Percentiles rank a stretch among this genome's conserved stretches.
phyloP scores from a whole-genome alignment of 2,329 filamentous ascomycete genomes.

The Clonostachys rosea region DNA sequence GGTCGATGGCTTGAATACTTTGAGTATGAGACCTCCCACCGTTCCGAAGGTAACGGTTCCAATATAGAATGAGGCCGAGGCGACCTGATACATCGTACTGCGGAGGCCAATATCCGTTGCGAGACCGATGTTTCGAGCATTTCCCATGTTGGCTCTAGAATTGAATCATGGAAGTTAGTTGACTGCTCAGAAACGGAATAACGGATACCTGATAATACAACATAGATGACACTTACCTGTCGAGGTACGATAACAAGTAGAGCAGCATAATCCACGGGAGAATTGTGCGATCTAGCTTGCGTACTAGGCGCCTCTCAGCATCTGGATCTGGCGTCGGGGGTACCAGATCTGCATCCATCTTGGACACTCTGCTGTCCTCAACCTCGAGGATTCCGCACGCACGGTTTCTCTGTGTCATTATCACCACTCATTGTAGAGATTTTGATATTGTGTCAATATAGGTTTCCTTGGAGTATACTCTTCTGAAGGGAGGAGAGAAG shows the following conservation, averaged over 20 bases:
- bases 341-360: no score
- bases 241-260: conserved; percentile 6
- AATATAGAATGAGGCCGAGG: conserved; percentile 46
- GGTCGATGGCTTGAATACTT: conserved; percentile 30
- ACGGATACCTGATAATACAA: not conserved
- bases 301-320: conserved; percentile 3
- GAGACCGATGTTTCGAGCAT: conserved; percentile 72
- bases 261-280: conserved; percentile 8
- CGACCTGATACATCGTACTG: conserved; percentile 22
- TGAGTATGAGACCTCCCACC: conserved; percentile 25
- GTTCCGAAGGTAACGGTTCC: conserved; percentile 44
- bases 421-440: no score
- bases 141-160: conserved; percentile 34
- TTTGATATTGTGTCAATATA: no score
- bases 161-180: not conserved
- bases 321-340: conserved; percentile 1
- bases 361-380: no score
- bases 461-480: no score
- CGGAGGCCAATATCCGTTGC: conserved; percentile 61
- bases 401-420: no score
- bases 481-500: no score
- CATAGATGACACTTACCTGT: conserved; percentile 1
- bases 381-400: no score
- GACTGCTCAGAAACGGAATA: not conserved
- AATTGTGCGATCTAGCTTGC: conserved; percentile 7